A percentile compares a stretch with the other conserved stretches of the same genome.
phyloP scores from a whole-genome alignment of 108 stramenopile species.

The Cafeteria roenbergensis region DNA sequence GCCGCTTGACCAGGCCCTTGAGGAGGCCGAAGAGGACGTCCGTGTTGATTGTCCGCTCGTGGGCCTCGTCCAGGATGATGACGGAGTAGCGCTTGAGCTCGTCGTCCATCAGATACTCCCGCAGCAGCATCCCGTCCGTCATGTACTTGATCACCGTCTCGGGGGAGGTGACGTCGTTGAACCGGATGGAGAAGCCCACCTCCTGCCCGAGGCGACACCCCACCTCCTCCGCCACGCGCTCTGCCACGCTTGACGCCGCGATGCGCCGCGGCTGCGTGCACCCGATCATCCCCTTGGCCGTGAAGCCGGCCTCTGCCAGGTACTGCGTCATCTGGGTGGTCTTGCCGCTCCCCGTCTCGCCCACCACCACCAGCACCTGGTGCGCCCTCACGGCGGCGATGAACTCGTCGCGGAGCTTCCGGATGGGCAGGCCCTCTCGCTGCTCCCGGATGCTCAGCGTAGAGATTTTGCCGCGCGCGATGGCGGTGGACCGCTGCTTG shows the following conservation, averaged over 20 bases:
- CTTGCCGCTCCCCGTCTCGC: conserved; percentile 85
- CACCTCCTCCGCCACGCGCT: conserved; percentile 94
- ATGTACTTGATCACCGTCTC: conserved; percentile 93
- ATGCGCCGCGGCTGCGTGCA: conserved; percentile 97
- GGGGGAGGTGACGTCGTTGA: conserved; percentile 85
- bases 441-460: conserved; percentile 85
- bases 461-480: conserved; percentile 78
- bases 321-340: conserved; percentile 99
- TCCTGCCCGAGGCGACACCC: conserved; percentile 81
- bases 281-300: conserved; percentile 77
- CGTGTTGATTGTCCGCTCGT: conserved; percentile 95
- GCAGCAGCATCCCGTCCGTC: conserved; percentile 98
- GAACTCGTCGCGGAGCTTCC: conserved; percentile 62
- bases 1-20: conserved; percentile 69
- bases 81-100: conserved; percentile 68
- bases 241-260: conserved; percentile 89
- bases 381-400: conserved; percentile 62
- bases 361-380: conserved; percentile 79
- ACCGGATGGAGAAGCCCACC: conserved; percentile 93
- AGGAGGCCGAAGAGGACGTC: conserved; percentile 92
- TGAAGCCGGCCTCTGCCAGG: conserved; percentile 79
- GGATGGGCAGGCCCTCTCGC: conserved; percentile 78
- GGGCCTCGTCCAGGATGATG: conserved; percentile 87
- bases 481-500: conserved; percentile 77
- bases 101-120: conserved; percentile 68